These are phyloP conservation scores for Hypoxylon sp. DNA, from an alignment of 2,329 filamentous ascomycete species.

Conservation along the genomic window DNA sequence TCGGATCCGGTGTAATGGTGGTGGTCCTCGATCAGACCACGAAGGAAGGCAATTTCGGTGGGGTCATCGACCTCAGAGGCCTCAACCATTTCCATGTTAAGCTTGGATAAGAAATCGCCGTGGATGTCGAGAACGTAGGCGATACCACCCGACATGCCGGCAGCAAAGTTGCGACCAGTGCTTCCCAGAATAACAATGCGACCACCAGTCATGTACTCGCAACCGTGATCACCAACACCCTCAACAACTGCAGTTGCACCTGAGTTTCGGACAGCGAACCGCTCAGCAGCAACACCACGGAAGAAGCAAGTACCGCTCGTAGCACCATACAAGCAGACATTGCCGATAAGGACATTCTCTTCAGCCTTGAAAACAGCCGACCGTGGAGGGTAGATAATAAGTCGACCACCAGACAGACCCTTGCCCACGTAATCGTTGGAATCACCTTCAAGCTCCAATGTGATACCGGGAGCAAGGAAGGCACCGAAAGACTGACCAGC, in stretches of 20 bases:
- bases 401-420: slow-evolving; percentile 89
- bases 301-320: slow-evolving; percentile 94
- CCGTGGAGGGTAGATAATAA: slow-evolving; percentile 93
- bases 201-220: slow-evolving; percentile 99
- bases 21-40: slow-evolving; percentile 93
- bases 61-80: slow-evolving; percentile 85
- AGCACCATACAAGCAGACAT: slow-evolving; percentile 94
- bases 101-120: slow-evolving; percentile 89
- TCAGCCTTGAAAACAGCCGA: slow-evolving; percentile 94
- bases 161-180: slow-evolving; percentile 96
- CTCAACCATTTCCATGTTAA: slow-evolving; percentile 98
- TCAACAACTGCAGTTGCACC: slow-evolving; percentile 96
- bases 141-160: slow-evolving; percentile 98
- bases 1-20: slow-evolving; percentile 98
- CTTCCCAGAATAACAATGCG: slow-evolving; percentile 87
- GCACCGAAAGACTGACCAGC: slow-evolving; percentile 97
- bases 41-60: slow-evolving; percentile 87
- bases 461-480: slow-evolving; percentile 92
- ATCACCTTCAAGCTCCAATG: slow-evolving; percentile 94
- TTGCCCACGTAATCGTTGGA: slow-evolving; percentile 98
- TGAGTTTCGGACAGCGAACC: slow-evolving; percentile 96
- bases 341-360: slow-evolving; percentile 93
- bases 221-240: slow-evolving; percentile 94
- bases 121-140: slow-evolving; percentile 93
- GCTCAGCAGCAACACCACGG: slow-evolving; percentile 95